These are phyloP conservation scores for Penicillium tannophilum DNA, from an alignment of 495 filamentous ascomycete genomes.

Conservation along the genomic window DNA sequence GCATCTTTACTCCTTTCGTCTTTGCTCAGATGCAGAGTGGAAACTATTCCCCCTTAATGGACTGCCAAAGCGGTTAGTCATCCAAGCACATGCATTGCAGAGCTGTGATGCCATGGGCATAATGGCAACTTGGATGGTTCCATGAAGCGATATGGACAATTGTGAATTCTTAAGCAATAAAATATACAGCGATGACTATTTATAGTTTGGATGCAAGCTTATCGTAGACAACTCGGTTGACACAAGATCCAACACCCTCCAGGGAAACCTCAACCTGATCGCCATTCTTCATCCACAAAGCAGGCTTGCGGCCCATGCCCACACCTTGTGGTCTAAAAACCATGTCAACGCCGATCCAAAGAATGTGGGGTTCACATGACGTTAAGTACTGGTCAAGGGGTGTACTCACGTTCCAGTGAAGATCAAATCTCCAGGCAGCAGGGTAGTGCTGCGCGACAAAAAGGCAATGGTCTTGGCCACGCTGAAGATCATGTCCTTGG, in stretches of 20 bases:
- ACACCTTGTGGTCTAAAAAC: conserved; percentile 67
- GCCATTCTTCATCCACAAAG: conserved; percentile 76
- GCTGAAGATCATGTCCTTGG: conserved; percentile 80
- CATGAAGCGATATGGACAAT: neutral
- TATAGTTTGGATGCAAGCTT: conserved; percentile 58
- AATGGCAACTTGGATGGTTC: too few species aligned
- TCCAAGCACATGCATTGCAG: neutral
- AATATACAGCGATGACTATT: conserved; percentile 10
- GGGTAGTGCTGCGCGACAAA: conserved; percentile 74
- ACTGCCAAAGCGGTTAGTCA: neutral
- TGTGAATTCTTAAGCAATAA: neutral
- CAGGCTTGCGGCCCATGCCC: conserved; percentile 73
- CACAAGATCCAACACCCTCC: conserved; percentile 69
- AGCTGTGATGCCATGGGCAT: too few species aligned
- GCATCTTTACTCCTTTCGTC: neutral
- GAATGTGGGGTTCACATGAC: neutral
- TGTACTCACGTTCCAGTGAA: conserved; percentile 79
- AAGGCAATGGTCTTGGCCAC: conserved; percentile 75
- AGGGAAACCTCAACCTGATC: conserved; percentile 77
- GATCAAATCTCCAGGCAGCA: conserved; percentile 78
- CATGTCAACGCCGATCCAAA: neutral
- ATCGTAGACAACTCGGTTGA: conserved; percentile 71
- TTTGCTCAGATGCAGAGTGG: too few species aligned
- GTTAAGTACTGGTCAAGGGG: neutral
- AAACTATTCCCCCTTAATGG: too few species aligned